Percentiles rank a stretch among this genome's conserved stretches.
Conservation (phyloP, 495 filamentous ascomycete genomes). For the Aspergillus sclerotioniger region DNA sequence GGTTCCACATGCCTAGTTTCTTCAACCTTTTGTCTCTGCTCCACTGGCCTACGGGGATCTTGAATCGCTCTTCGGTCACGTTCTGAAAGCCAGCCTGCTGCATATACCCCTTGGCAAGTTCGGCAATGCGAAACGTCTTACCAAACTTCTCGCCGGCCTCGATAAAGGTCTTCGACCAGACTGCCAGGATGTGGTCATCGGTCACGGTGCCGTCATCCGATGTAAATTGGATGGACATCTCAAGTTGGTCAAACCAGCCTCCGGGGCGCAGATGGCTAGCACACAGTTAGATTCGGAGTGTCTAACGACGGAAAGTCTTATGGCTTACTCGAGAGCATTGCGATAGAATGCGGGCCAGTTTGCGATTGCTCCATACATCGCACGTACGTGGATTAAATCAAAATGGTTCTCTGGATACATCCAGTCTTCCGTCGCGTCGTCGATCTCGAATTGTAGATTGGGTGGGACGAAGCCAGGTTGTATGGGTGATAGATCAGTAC, state of each 20-base stretch:
- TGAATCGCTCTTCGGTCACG: conserved; percentile 55
- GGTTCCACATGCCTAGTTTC: conserved; percentile 60
- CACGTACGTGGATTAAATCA: conserved; percentile 64
- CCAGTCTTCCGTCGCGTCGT: conserved; percentile 54
- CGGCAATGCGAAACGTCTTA: conserved; percentile 47
- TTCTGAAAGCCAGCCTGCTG: conserved; percentile 56
- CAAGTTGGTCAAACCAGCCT: conserved; percentile 62
- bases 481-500: conserved; percentile 46
- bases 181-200: conserved; percentile 48
- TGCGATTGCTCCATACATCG: conserved; percentile 54
- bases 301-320: neutral
- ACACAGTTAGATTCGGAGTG: neutral
- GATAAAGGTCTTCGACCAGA: conserved; percentile 51
- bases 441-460: conserved; percentile 55
- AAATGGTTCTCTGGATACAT: conserved; percentile 49
- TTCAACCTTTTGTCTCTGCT: conserved; percentile 60
- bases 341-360: conserved; percentile 54
- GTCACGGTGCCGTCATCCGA: conserved; percentile 51
- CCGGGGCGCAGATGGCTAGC: conserved; percentile 55
- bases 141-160: conserved; percentile 50
- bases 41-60: conserved; percentile 66
- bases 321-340: conserved; percentile 32
- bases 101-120: conserved; percentile 35
- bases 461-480: conserved; percentile 40
- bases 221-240: conserved; percentile 47